Percentiles rank a stretch among this genome's conserved stretches.
Evolutionary conservation across 2,329 filamentous ascomycete genomes (phyloP).

Genomic region (Penicillium sp.): DNA sequence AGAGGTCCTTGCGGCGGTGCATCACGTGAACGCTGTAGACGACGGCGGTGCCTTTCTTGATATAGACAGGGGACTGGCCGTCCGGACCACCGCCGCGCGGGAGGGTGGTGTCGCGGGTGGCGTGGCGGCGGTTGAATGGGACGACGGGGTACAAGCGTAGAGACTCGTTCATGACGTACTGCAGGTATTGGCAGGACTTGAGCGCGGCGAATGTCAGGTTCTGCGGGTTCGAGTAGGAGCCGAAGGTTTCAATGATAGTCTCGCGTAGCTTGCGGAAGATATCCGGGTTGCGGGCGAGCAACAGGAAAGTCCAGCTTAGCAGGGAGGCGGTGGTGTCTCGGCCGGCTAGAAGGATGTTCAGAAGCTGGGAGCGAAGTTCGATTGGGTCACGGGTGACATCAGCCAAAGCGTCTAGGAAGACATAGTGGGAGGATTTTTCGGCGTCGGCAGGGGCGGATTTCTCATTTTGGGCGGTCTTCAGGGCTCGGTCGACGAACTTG

Average conservation of each 20-base stretch:
- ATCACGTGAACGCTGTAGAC: constrained; percentile 71
- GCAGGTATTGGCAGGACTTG: constrained; percentile 45
- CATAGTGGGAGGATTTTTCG: constrained; percentile 41
- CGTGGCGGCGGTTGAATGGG: constrained; percentile 49
- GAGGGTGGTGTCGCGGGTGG: constrained; percentile 47
- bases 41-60: constrained; percentile 69
- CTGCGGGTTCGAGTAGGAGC: constrained; percentile 41
- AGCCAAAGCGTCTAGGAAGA: constrained; percentile 56
- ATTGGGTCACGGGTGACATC: constrained; percentile 52
- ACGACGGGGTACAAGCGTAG: constrained; percentile 53
- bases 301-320: constrained; percentile 51
- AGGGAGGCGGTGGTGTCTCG: constrained; percentile 58
- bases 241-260: constrained; percentile 42
- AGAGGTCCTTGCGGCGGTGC: constrained; percentile 67
- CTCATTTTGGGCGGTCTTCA: constrained; percentile 31
- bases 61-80: constrained; percentile 62
- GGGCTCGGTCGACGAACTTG: constrained; percentile 48
- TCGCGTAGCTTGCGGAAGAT: constrained; percentile 41
- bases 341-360: constrained; percentile 58
- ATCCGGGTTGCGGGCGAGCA: constrained; percentile 45
- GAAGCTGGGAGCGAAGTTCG: constrained; percentile 53
- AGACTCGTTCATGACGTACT: constrained; percentile 43
- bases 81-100: constrained; percentile 65
- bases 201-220: constrained; percentile 50
- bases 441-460: constrained; percentile 34